Base-by-base conservation (phyloP, 2,329 filamentous ascomycete species). In the Botrytis porri region DNA sequence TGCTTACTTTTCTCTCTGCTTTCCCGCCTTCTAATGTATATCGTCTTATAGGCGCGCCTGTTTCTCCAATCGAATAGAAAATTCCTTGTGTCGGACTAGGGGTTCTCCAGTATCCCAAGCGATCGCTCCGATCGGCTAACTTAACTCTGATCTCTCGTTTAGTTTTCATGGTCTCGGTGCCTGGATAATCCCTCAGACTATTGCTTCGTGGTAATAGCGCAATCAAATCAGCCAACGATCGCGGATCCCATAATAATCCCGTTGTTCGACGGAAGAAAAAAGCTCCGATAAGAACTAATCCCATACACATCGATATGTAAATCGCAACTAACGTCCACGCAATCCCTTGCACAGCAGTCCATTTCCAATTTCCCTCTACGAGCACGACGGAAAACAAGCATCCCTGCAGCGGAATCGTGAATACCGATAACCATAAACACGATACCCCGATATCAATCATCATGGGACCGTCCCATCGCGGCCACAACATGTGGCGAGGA, bases 81-180 rank as follows among this genome's bases (percentile, higher is more conserved):
- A 94, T 84, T 32, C 90, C 89, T 32, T 85, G 85, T 14, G 82
- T 80, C 7, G 88, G 86, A 72, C 89, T 89, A 29, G 90, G 89
- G 39, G 90, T 89, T 73, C 88, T 88, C 93, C 95, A 98, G 82
- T 97, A 97, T 10, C 95, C 94, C n/a, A 98, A 86, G 62, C 92
- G 87, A 77, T 95, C 90, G 75, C 88, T 88, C 74, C 86, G 88
- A 78, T 85, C 87, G 67, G 82, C 84, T 61, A 88, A 85, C 75
- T 85, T 85, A 41, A 85, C 82, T 77, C 82, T 83, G 78, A 92
- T 88, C 48, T 89, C 85, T 45, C 82, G 79, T 65, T 85, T 84
- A 25, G 82, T 83, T 12, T 83, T 82, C 61, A 89, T 86, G 0
- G 89, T 88, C 77, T 95, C 92, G 0, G 90, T 89, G 5, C 89